These are phyloP conservation scores for Solanum bulbocastanum DNA, from an alignment of 257 asterid species.

Conservation along the genomic window DNA sequence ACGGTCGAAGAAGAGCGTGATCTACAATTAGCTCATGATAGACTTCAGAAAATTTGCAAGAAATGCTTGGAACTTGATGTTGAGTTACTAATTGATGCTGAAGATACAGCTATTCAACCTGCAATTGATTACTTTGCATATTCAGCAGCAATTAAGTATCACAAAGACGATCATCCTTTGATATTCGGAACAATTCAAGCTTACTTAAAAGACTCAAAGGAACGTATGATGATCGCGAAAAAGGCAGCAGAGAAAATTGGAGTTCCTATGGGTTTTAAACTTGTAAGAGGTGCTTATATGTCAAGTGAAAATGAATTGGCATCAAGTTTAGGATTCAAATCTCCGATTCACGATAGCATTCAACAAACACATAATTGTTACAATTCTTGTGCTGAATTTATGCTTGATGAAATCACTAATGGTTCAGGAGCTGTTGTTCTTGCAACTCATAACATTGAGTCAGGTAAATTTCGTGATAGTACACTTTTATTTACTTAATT, in stretches of 20 bases:
- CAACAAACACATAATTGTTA: slow-evolving; percentile 44
- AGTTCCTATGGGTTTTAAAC: slow-evolving; percentile 55
- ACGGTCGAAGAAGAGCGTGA: slow-evolving; percentile 46
- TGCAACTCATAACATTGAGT: slow-evolving; percentile 79
- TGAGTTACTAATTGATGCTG: slow-evolving; percentile 74
- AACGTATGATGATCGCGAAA: slow-evolving; percentile 39
- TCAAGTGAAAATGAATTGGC: slow-evolving; percentile 41
- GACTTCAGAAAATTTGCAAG: slow-evolving; percentile 38
- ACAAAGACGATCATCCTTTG: slow-evolving; percentile 33
- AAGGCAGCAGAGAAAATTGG: slow-evolving; percentile 43
- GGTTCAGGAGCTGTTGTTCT: slow-evolving; percentile 63
- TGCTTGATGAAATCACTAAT: slow-evolving; percentile 40
- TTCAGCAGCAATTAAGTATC: slow-evolving; percentile 35
- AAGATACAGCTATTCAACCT: slow-evolving; percentile 63
- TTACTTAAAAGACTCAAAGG: slow-evolving; percentile 53
- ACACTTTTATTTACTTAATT: background rate
- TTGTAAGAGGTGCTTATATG: slow-evolving; percentile 87
- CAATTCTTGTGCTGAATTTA: slow-evolving; percentile 39
- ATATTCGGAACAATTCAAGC: slow-evolving; percentile 70
- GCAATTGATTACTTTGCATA: slow-evolving; percentile 74
- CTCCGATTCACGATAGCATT: slow-evolving; percentile 58
- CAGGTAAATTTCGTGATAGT: slow-evolving; percentile 25
- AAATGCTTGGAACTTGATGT: slow-evolving; percentile 24
- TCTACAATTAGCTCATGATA: slow-evolving; percentile 31
- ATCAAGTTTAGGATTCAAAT: slow-evolving; percentile 15